Evolutionary conservation across 1,284 basidiomycete genomes (phyloP), one percentile per base, ranked within the genome.

Genomic region (Microstroma glucosiphilum): DNA sequence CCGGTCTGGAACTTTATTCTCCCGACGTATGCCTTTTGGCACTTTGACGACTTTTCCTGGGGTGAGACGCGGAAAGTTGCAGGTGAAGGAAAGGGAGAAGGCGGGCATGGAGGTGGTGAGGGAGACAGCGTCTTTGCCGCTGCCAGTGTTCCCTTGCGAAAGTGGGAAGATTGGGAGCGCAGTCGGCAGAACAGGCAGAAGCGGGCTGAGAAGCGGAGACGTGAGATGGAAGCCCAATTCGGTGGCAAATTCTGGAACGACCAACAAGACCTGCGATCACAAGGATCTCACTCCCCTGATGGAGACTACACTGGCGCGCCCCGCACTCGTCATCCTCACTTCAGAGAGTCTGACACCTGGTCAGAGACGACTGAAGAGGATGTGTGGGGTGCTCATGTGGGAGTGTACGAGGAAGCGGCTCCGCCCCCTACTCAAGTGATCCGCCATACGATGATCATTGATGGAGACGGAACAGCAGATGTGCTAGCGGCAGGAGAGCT

Each of bases 131-230:
- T 80, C 6, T 82, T 83, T 51, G 83, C 85, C 55, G 86, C 85
- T 1, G 81, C 83, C 49, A 85, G 84, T 0, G 86, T 98, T 26
- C 92, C 96, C 0, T 82, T 97, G 75, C 87, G 96, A 43, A 85
- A 93, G 61, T 99, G 96, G 96, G 93, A 98, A 81, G 96, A 98
- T 75, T 99, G 96, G 96, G 96, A 99, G 80, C 87, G 92, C 46
- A 94, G 91, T n/a, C 85, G 94, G 41, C 83, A 97, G 59, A 89
- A 93, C 64, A 97, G 97, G 81, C 73, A 92, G 51, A 87, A 86
- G 69, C 87, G 96, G 3, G 93, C 96, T 75, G 92, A 96, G 76
- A 86, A 88, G 71, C 84, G 92, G 57, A 66, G 77, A 25, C 55
- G 66, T 40, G 77, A 78, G 15, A 43, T 79, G 42, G 75, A 78